phyloP scores from a whole-genome alignment of 257 asterid genomes.

The Plantago elongata region DNA sequence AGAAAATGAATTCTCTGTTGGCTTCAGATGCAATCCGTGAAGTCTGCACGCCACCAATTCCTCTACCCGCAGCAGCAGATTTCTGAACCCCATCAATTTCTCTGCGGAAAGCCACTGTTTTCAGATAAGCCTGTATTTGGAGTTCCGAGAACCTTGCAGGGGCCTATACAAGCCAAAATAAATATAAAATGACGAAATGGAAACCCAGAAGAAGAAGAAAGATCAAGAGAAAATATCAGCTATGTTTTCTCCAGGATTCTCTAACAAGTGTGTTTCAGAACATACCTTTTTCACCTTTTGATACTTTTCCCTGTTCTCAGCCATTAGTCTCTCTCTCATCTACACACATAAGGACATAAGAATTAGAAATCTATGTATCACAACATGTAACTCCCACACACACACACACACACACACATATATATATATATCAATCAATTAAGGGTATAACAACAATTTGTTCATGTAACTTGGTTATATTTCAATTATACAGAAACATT shows the following conservation, averaged over 20 bases:
- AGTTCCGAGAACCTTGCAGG: constrained; percentile 90
- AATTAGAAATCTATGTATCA: background rate
- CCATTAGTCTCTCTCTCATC: constrained; percentile 99
- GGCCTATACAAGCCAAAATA: constrained; percentile 44
- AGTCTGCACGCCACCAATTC: constrained; percentile 80
- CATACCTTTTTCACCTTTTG: constrained; percentile 94
- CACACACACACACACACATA: too few species aligned
- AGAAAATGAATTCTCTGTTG: constrained; percentile 87
- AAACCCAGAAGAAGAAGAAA: background rate
- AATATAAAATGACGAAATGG: background rate
- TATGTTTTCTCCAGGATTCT: background rate
- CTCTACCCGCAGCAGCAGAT: constrained; percentile 89
- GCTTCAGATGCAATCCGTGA: constrained; percentile 98
- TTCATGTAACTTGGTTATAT: background rate
- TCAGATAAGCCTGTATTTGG: constrained; percentile 91
- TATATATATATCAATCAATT: background rate
- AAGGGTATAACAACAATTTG: background rate
- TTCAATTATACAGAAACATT: background rate
- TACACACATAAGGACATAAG: constrained; percentile 30
- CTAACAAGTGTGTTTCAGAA: background rate
- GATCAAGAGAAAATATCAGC: background rate
- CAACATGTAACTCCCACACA: background rate
- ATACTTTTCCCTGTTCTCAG: constrained; percentile 94
- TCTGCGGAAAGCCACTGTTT: constrained; percentile 97
- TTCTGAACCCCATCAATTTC: constrained; percentile 91